A percentile compares a stretch with the other conserved stretches of the same genome.
phyloP scores from a whole-genome alignment of 768 basidiomycete genomes.

The Ramaria sp. region DNA sequence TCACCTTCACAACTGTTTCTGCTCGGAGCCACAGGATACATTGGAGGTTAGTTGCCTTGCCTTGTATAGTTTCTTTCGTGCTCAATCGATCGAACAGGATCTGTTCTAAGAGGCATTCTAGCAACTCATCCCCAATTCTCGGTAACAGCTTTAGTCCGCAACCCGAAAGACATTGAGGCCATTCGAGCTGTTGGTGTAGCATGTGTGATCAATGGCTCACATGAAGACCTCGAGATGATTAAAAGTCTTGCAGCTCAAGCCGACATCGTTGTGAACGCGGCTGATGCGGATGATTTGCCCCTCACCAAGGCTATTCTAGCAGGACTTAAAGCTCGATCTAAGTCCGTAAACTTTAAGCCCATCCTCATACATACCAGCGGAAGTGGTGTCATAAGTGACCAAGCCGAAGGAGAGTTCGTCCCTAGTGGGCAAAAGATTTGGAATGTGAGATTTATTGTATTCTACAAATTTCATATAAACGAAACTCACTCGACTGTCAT shows the following conservation, averaged over 20 bases:
- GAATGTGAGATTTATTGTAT: constrained; percentile 11
- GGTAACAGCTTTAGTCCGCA: constrained; percentile 7
- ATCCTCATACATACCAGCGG: constrained; percentile 19
- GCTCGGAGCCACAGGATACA: constrained; percentile 8
- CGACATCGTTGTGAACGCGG: constrained; percentile 17
- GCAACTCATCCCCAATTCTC: not conserved
- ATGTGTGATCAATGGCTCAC: not conserved
- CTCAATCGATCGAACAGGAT: not conserved
- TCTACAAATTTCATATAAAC: not conserved
- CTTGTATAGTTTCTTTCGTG: not conserved
- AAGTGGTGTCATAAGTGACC: constrained; percentile 10
- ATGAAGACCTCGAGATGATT: constrained; percentile 6
- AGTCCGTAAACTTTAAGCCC: constrained; percentile 9
- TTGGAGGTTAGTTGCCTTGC: not conserved
- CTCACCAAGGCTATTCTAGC: constrained; percentile 15
- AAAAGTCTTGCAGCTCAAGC: not conserved
- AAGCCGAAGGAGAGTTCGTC: constrained; percentile 11
- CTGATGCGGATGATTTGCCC: constrained; percentile 17
- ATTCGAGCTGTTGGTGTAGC: not conserved
- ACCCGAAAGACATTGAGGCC: not conserved
- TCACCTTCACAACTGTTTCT: not conserved
- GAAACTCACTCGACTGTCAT: not conserved
- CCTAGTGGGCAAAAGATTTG: constrained; percentile 14
- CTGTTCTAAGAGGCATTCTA: not conserved
- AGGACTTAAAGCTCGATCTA: constrained; percentile 11